These are phyloP conservation scores for Curvularia eragrostidis DNA, from an alignment of 2,329 filamentous ascomycete species.

Conservation along the genomic window DNA sequence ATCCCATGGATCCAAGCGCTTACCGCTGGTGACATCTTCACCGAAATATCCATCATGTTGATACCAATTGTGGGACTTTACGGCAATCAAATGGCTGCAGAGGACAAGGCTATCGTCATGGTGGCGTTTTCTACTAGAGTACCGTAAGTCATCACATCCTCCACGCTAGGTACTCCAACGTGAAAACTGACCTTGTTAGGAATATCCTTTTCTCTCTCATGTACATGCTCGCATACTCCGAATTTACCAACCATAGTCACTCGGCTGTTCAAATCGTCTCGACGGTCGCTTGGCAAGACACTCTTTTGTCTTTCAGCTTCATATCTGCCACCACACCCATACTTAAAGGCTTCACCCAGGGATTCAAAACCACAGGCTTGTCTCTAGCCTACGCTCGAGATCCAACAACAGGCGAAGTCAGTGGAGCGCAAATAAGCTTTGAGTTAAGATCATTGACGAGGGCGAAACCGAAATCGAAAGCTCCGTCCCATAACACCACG, in stretches of 20 bases:
- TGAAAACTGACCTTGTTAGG: not conserved
- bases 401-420: not conserved
- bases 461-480: not conserved
- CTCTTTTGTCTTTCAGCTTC: constrained; percentile 9
- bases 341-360: constrained; percentile 9
- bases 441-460: constrained; percentile 1
- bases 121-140: constrained; percentile 13
- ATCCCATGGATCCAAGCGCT: constrained; percentile 12
- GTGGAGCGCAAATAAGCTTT: not conserved
- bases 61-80: constrained; percentile 12
- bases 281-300: constrained; percentile 12
- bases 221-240: constrained; percentile 4
- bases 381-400: constrained; percentile 7
- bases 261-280: constrained; percentile 9
- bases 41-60: constrained; percentile 4
- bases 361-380: constrained; percentile 9
- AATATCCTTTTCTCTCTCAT: constrained; percentile 11
- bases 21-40: constrained; percentile 3
- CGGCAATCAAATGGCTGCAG: constrained; percentile 2
- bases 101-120: constrained; percentile 9
- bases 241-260: not conserved
- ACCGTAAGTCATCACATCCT: constrained; percentile 5
- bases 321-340: constrained; percentile 15
- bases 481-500: not conserved
- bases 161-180: not conserved